These are phyloP conservation scores for Dissophora globulifera DNA, from an alignment of 192 early-diverging fungal species.

Conservation along the genomic window DNA sequence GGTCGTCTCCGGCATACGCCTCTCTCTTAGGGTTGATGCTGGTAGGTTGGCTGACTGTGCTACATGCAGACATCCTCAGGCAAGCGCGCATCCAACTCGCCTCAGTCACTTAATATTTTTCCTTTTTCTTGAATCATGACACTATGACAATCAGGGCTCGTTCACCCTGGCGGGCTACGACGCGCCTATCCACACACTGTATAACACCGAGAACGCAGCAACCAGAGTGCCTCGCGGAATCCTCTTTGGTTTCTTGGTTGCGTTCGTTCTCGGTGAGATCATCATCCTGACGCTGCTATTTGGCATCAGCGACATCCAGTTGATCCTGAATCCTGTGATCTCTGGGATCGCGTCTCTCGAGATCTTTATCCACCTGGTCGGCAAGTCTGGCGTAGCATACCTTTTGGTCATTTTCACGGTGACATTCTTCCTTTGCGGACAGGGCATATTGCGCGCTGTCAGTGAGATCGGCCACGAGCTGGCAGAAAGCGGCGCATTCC, in stretches of 20 bases:
- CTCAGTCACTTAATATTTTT: too few relatives aligned
- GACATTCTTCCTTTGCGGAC: conserved; percentile 47
- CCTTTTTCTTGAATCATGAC: too few relatives aligned
- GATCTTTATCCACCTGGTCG: conserved; percentile 30
- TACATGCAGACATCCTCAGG: too few relatives aligned
- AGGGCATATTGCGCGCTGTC: conserved; percentile 21
- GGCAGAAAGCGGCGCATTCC: conserved; percentile 23
- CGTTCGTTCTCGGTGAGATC: conserved; percentile 22
- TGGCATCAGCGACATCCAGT: conserved; percentile 16
- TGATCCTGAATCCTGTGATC: conserved; percentile 16
- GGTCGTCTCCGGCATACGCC: conserved; percentile 33
- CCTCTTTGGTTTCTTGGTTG: conserved; percentile 19
- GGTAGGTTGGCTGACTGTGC: conserved; percentile 4
- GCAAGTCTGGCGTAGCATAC: conserved; percentile 13
- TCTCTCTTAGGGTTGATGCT: conserved; percentile 36
- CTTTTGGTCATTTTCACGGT: conserved; percentile 28
- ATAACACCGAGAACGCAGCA: conserved; percentile 34
- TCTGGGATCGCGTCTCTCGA: conserved; percentile 18
- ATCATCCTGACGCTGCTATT: conserved; percentile 29
- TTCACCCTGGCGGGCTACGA: conserved; percentile 39
- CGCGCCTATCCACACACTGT: conserved; percentile 34
- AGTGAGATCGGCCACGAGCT: conserved; percentile 34
- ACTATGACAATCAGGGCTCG: too few relatives aligned
- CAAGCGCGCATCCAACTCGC: too few relatives aligned
- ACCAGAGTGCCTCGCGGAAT: conserved; percentile 23